Conservation (phyloP, 495 filamentous ascomycete genomes). For the Letharia lupina region DNA sequence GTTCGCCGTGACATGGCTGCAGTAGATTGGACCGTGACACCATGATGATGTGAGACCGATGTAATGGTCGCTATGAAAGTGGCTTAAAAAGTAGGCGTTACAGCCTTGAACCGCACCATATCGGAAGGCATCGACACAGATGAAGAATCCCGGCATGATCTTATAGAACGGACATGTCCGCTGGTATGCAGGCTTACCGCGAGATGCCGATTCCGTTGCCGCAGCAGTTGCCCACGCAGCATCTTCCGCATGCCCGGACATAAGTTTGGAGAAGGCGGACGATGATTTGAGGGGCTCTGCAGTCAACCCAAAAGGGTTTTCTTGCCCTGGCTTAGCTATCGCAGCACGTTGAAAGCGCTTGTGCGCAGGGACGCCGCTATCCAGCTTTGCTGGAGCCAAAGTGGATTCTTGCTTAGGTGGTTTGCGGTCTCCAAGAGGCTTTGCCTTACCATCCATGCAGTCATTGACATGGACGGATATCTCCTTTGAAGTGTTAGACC, state of each 20-base stretch:
- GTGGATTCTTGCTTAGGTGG: background rate
- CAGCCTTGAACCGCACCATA: constrained; percentile 90
- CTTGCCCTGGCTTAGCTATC: constrained; percentile 65
- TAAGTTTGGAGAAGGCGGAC: constrained; percentile 84
- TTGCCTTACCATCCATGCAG: constrained; percentile 76
- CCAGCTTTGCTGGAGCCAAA: constrained; percentile 16
- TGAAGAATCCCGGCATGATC: constrained; percentile 82
- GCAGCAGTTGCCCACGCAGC: constrained; percentile 82
- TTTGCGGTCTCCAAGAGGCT: constrained; percentile 31
- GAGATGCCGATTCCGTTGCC: constrained; percentile 62
- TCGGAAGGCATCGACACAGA: constrained; percentile 92
- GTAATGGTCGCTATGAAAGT: constrained; percentile 98
- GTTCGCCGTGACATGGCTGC: constrained; percentile 84
- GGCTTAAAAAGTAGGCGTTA: constrained; percentile 92
- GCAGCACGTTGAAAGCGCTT: constrained; percentile 57
- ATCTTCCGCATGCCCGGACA: constrained; percentile 85
- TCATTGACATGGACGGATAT: constrained; percentile 73
- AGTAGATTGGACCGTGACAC: constrained; percentile 93
- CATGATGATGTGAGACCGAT: constrained; percentile 80
- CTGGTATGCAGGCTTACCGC: constrained; percentile 83
- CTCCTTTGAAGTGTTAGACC: constrained; percentile 35
- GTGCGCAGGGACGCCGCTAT: constrained; percentile 33
- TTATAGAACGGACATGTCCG: constrained; percentile 98
- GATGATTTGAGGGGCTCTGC: constrained; percentile 27
- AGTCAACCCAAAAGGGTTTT: constrained; percentile 57